A percentile compares a stretch with the other conserved stretches of the same genome.
phyloP scores from a whole-genome alignment of 225 moss, liverwort and hornwort species.

The Thuidium tamariscinum region DNA sequence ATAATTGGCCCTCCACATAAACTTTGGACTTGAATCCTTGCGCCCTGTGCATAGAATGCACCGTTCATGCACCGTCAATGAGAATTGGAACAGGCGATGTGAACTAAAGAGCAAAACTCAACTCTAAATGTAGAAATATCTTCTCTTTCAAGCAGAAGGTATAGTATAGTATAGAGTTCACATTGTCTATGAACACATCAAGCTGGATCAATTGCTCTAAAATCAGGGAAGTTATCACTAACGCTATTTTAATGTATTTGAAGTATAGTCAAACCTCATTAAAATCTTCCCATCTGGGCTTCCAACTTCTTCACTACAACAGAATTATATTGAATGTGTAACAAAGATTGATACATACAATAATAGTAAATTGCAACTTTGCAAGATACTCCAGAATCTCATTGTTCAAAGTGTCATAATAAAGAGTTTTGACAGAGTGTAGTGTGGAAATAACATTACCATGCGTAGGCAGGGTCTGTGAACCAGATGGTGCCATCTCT shows the following conservation, averaged over 20 bases:
- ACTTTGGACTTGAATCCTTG: constrained; percentile 42
- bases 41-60: constrained; percentile 1
- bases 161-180: background rate
- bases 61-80: background rate
- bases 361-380: background rate
- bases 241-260: background rate
- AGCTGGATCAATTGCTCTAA: background rate
- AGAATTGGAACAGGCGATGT: background rate
- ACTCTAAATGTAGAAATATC: background rate
- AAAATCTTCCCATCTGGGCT: background rate
- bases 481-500: constrained; percentile 77
- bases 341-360: background rate
- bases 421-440: background rate
- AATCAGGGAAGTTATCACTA: background rate
- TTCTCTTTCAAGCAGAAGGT: background rate
- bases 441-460: background rate
- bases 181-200: background rate
- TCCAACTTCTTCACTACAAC: background rate
- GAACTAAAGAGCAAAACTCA: background rate
- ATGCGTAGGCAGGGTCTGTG: constrained; percentile 54
- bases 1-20: constrained; percentile 34
- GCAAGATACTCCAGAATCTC: background rate
- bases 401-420: background rate
- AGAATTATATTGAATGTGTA: background rate
- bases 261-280: background rate